phyloP scores from a whole-genome alignment of 768 basidiomycete species.

The Wakefieldia striispora region DNA sequence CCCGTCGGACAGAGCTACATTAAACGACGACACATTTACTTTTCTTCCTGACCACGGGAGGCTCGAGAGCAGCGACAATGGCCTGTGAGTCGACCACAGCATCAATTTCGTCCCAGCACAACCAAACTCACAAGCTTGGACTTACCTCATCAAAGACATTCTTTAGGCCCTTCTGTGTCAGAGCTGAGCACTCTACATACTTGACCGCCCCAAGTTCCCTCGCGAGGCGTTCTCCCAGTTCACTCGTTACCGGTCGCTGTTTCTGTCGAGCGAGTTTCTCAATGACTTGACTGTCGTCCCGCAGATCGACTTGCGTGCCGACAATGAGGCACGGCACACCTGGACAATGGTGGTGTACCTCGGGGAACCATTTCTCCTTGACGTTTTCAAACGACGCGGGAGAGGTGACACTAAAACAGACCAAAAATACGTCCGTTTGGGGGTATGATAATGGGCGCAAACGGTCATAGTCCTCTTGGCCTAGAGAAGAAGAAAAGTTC shows the following conservation, averaged over 20 bases:
- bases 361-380: conserved; percentile 99
- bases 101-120: conserved; percentile 6
- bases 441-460: conserved; percentile 99
- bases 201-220: conserved; percentile 97
- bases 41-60: conserved; percentile 85
- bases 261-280: conserved; percentile 97
- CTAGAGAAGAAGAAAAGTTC: conserved; percentile 38
- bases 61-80: conserved; percentile 97
- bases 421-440: conserved; percentile 98
- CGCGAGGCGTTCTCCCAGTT: conserved; percentile 93
- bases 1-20: conserved; percentile 33
- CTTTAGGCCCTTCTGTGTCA: conserved; percentile 99
- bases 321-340: conserved; percentile 99
- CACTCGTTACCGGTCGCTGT: conserved; percentile 85
- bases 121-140: conserved; percentile 9
- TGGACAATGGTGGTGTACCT: conserved; percentile 99
- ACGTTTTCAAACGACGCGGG: conserved; percentile 99
- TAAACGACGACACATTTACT: conserved; percentile 84
- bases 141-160: conserved; percentile 99
- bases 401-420: conserved; percentile 96
- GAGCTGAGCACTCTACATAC: conserved; percentile 97
- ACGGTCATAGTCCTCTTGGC: conserved; percentile 99
- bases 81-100: conserved; percentile 46
- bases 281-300: conserved; percentile 88
- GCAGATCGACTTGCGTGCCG: conserved; percentile 95